Conservation (phyloP, 345 rosid species). For the Brassica incana region DNA sequence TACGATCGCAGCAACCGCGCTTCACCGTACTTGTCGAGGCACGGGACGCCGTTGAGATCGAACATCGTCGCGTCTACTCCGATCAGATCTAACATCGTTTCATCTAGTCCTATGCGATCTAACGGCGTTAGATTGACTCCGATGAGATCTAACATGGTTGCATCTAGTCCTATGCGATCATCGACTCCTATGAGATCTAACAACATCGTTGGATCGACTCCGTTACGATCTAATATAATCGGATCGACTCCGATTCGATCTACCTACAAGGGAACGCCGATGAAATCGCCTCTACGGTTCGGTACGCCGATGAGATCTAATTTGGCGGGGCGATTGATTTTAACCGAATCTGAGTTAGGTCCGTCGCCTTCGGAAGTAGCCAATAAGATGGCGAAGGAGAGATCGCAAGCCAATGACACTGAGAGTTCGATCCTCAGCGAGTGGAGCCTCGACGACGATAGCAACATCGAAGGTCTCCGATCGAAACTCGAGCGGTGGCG, state of each 20-base stretch:
- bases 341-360: conserved; percentile 76
- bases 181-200: conserved; percentile 37
- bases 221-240: conserved; percentile 29
- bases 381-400: conserved; percentile 50
- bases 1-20: conserved; percentile 31
- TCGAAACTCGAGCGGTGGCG: conserved; percentile 86
- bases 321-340: conserved; percentile 27
- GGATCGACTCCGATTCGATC: conserved; percentile 37
- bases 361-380: conserved; percentile 93
- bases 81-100: conserved; percentile 28
- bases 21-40: conserved; percentile 34
- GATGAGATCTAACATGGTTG: conserved; percentile 25
- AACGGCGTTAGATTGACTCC: conserved; percentile 30
- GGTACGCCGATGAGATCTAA: conserved; percentile 44
- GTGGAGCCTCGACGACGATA: conserved; percentile 56
- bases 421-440: conserved; percentile 57
- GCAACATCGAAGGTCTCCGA: conserved; percentile 71
- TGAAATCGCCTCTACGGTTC: conserved; percentile 33
- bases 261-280: conserved; percentile 34
- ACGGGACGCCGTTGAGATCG: conserved; percentile 40
- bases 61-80: conserved; percentile 36
- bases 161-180: conserved; percentile 34
- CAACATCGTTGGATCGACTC: conserved; percentile 22
- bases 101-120: conserved; percentile 35
- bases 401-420: conserved; percentile 34